Evolutionary conservation across 441 rosid species (phyloP), one percentile per base, ranked within the genome.

Genomic region (Erodium moschatum): DNA sequence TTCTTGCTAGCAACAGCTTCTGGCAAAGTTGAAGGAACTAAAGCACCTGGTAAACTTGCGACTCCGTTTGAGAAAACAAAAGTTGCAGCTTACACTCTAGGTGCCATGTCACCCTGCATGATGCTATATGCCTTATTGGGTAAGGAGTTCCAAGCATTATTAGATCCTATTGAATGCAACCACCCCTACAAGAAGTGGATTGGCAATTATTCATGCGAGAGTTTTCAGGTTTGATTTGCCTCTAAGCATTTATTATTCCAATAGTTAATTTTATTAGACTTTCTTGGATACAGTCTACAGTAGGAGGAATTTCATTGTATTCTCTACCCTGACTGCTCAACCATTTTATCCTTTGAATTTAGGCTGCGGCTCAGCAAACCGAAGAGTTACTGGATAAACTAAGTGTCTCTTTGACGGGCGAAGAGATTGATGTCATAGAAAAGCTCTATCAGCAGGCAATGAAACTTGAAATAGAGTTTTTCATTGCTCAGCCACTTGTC

Each of bases 331-430:
- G 18, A 69, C 67, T 60, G 62, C 48, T 79, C 50, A 52, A 52
- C 20, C 15, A 52, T 52, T 52, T 52, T 52, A 74, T 71, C 74
- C 78, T 68, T 44, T 83, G 73, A 75, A 77, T 83, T 64, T 70
- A 94, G 99, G 97, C 83, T 72, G 85, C 92, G 66, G 92, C 94
- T 65, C 72, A 83, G 88, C 91, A 86, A 83, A 94, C 86, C 31
- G 97, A 94, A 81, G 97, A 84, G 72, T 79, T 94, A 85, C 88
- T 94, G 79, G 98, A 95, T 81, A 89, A 89, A 81, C 90, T 95
- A 70, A 92, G 93, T 78, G 93, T 83, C 77, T 81, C 85, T 70
- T 84, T 95, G 96, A 95, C 98, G 1, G 89, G 99, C 31, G 98
- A 92, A 81, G 99, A 95, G 83, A 88, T 95, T 72, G 88, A 85